Percentiles rank a stretch among this genome's conserved stretches.
Conservation (phyloP, 139 green algal genomes). For the Coccomyxa sp. region DNA sequence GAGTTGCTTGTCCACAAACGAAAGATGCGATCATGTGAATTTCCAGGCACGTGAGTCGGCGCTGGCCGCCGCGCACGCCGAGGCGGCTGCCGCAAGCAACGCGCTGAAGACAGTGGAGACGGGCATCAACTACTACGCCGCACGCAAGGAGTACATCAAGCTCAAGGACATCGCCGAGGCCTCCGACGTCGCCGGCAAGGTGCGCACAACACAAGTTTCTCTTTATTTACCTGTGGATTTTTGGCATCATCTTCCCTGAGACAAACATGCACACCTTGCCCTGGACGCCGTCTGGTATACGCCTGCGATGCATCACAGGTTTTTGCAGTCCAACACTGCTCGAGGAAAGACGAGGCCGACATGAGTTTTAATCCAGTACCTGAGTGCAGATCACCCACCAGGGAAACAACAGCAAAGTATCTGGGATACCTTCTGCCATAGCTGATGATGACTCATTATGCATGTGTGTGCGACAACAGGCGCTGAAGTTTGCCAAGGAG, state of each 20-base stretch:
- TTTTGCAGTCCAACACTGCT: too few relatives aligned
- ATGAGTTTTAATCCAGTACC: too few relatives aligned
- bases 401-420: too few relatives aligned
- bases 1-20: too few relatives aligned
- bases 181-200: conserved; percentile 5
- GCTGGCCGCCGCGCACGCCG: background rate
- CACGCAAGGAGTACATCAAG: conserved; percentile 4
- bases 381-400: too few relatives aligned
- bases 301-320: too few relatives aligned
- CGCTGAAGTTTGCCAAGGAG: conserved; percentile 2
- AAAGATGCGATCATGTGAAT: background rate
- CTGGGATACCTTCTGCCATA: too few relatives aligned
- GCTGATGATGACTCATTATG: too few relatives aligned
- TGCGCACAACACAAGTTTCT: background rate
- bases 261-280: too few relatives aligned
- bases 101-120: conserved; percentile 5
- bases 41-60: background rate
- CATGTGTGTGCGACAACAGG: background rate
- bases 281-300: too few relatives aligned
- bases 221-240: background rate
- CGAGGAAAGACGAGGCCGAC: too few relatives aligned
- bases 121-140: conserved; percentile 11
- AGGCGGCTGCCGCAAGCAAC: background rate
- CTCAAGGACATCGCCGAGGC: conserved; percentile 12
- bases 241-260: background rate